A percentile compares a stretch with the other conserved stretches of the same genome.
Conservation (phyloP, 2,329 filamentous ascomycete genomes). For the Hawksworthiomyces lignivorus region DNA sequence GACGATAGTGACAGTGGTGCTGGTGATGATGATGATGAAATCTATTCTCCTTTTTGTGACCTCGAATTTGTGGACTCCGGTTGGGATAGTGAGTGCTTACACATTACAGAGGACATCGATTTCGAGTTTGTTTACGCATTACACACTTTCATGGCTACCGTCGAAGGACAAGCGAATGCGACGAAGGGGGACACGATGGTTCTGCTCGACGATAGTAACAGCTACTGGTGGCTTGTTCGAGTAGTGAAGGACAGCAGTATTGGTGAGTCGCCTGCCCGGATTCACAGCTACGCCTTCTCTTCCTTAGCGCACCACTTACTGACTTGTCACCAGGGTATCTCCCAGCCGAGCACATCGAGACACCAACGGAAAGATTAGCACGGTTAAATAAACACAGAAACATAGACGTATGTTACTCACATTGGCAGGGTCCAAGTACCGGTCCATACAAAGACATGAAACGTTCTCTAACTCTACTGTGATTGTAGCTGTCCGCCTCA, state of each 20-base stretch:
- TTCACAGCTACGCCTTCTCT: neutral
- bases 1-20: slow-evolving; percentile 22
- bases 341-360: slow-evolving; percentile 96
- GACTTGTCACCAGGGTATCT: slow-evolving; percentile 64
- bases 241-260: slow-evolving; percentile 98
- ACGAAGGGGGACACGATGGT: slow-evolving; percentile 99
- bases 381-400: slow-evolving; percentile 96
- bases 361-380: slow-evolving; percentile 87
- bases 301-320: neutral
- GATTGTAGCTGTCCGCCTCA: slow-evolving; percentile 49
- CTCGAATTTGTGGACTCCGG: slow-evolving; percentile 61
- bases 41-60: slow-evolving; percentile 44
- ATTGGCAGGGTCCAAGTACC: too few relatives aligned
- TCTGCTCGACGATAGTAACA: slow-evolving; percentile 94
- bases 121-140: slow-evolving; percentile 99
- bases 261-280: slow-evolving; percentile 33
- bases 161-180: slow-evolving; percentile 96
- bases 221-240: slow-evolving; percentile 98
- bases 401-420: slow-evolving; percentile 85
- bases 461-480: too few relatives aligned
- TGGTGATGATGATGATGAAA: slow-evolving; percentile 57
- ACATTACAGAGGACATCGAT: slow-evolving; percentile 93
- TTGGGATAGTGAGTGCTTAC: slow-evolving; percentile 80
- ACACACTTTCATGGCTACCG: slow-evolving; percentile 94
- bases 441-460: too few relatives aligned